Percentiles rank a stretch among this genome's conserved stretches.
These are phyloP conservation scores for Suhomyces bribrorum DNA, from an alignment of 1,139 yeast genomes.

Conservation along the genomic window DNA sequence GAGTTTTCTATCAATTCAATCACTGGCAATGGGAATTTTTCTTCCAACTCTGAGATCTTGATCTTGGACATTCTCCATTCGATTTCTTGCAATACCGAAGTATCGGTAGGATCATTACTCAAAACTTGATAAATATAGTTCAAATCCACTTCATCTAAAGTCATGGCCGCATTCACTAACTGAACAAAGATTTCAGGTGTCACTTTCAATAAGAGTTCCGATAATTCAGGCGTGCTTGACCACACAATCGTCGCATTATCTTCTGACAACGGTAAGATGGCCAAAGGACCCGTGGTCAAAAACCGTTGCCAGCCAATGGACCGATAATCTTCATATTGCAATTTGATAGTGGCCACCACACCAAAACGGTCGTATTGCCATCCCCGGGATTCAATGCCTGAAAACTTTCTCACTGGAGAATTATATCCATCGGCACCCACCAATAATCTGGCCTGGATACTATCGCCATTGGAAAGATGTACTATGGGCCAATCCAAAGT, in stretches of 20 bases:
- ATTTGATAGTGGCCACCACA: slow-evolving; percentile 81
- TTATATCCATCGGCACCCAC: slow-evolving; percentile 97
- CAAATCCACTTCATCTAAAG: slow-evolving; percentile 54
- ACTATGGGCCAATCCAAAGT: slow-evolving; percentile 75
- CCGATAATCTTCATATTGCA: slow-evolving; percentile 71
- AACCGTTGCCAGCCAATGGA: slow-evolving; percentile 92
- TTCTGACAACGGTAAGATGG: slow-evolving; percentile 83
- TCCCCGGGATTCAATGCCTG: slow-evolving; percentile 83
- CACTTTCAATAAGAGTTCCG: slow-evolving; percentile 60
- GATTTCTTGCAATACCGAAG: slow-evolving; percentile 60
- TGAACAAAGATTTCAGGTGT: slow-evolving; percentile 64
- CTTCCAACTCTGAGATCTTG: slow-evolving; percentile 47
- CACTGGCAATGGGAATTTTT: slow-evolving; percentile 66
- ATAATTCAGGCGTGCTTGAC: slow-evolving; percentile 81
- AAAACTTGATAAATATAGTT: slow-evolving; percentile 39
- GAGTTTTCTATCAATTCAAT: slow-evolving; percentile 61
- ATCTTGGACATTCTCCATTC: slow-evolving; percentile 66
- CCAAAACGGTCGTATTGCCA: slow-evolving; percentile 92
- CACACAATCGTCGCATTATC: slow-evolving; percentile 89
- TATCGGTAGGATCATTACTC: slow-evolving; percentile 42
- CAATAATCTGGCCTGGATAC: slow-evolving; percentile 66
- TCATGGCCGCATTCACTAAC: slow-evolving; percentile 83
- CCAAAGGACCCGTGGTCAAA: slow-evolving; percentile 89
- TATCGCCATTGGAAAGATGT: slow-evolving; percentile 63
- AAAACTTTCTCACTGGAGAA: slow-evolving; percentile 85